Evolutionary conservation across 1,284 basidiomycete species (phyloP).

Genomic region (Tilletia indica): DNA sequence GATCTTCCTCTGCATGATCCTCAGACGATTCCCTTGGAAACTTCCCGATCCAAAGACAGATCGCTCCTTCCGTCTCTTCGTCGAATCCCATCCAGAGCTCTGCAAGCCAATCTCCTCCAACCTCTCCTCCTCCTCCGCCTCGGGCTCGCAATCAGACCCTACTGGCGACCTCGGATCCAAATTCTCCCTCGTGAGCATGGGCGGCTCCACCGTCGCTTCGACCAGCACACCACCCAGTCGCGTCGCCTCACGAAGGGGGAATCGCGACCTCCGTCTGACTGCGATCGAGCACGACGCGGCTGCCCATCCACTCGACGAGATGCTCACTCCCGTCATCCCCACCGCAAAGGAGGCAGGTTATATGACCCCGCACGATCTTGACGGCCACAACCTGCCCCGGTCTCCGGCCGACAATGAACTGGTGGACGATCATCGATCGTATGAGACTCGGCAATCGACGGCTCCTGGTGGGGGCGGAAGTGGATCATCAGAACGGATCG

Average conservation of each 20-base stretch:
- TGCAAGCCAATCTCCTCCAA: conserved; percentile 51
- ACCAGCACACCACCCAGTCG: conserved; percentile 31
- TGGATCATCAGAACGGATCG: not conserved
- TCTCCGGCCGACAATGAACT: conserved; percentile 6
- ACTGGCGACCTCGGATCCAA: conserved; percentile 2
- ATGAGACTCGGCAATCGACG: not conserved
- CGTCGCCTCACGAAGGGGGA: conserved; percentile 29
- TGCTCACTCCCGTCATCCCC: conserved; percentile 31
- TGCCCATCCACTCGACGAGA: conserved; percentile 17
- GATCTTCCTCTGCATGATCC: conserved; percentile 98
- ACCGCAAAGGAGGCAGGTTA: conserved; percentile 49
- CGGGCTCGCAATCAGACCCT: not conserved
- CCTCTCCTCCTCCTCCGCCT: not conserved
- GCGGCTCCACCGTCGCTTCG: not conserved
- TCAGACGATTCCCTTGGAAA: conserved; percentile 98
- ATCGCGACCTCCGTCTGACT: conserved; percentile 22
- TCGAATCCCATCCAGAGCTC: conserved; percentile 85
- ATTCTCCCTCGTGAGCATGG: not conserved
- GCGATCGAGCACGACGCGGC: conserved; percentile 24
- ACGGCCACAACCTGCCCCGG: not conserved
- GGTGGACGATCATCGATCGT: not conserved
- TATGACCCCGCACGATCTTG: conserved; percentile 40
- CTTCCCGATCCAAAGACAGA: conserved; percentile 93
- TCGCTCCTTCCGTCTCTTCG: conserved; percentile 84
- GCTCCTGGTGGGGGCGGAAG: not conserved